phyloP scores from a whole-genome alignment of 345 rosid species.

The Corymbia maculata region DNA sequence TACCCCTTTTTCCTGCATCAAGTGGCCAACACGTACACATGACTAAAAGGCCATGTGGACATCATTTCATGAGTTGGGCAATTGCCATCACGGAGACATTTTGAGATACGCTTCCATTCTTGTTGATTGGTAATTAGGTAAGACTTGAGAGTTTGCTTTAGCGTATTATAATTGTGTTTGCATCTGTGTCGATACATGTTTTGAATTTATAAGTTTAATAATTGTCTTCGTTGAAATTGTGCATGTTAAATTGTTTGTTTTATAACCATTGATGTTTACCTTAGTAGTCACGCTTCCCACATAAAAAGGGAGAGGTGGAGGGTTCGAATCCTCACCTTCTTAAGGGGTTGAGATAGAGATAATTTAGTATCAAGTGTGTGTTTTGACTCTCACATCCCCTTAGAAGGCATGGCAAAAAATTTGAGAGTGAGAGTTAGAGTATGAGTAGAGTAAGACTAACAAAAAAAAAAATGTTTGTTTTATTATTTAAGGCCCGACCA shows the following conservation, averaged over 20 bases:
- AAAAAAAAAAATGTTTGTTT: neutral
- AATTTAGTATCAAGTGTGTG: too few relatives aligned
- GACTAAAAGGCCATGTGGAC: neutral
- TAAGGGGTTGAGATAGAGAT: too few relatives aligned
- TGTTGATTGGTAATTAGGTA: neutral
- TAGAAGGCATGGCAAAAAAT: too few relatives aligned
- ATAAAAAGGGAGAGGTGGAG: too few relatives aligned
- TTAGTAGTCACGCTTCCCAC: too few relatives aligned
- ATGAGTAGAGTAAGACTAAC: too few relatives aligned
- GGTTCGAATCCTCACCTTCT: too few relatives aligned
- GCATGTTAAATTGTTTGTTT: neutral
- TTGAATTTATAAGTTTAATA: neutral
- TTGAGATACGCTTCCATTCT: neutral
- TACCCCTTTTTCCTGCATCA: neutral
- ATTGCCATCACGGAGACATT: neutral
- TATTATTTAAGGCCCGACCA: neutral
- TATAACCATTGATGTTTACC: neutral
- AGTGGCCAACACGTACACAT: constrained; percentile 60
- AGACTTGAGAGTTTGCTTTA: neutral
- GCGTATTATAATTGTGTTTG: neutral
- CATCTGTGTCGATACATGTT: neutral
- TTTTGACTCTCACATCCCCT: too few relatives aligned
- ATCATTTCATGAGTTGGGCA: neutral
- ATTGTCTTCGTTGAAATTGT: neutral
- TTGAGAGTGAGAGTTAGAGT: too few relatives aligned